phyloP scores from a whole-genome alignment of 2,329 filamentous ascomycete species.

The Penicillium verrucosum region DNA sequence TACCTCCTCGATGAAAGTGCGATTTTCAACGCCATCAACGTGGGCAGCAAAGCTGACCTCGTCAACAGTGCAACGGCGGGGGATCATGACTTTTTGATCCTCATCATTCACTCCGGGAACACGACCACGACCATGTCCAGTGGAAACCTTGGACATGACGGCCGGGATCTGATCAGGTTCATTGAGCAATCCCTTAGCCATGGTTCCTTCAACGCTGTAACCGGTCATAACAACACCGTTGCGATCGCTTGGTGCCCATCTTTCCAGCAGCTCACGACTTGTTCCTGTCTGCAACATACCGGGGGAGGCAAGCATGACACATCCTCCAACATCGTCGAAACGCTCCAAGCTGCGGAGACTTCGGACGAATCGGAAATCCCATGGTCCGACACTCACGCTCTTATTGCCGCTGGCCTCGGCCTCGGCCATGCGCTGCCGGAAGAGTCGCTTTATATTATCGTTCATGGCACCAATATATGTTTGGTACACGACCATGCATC shows the following conservation, averaged over 20 bases:
- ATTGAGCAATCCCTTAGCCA: conserved; percentile 93
- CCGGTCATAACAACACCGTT: conserved; percentile 99
- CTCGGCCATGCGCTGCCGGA: conserved; percentile 86
- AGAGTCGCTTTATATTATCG: conserved; percentile 96
- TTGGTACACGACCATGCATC: conserved; percentile 98
- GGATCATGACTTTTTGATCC: conserved; percentile 86
- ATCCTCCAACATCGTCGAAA: conserved; percentile 92
- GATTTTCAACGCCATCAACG: conserved; percentile 92
- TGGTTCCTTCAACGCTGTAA: conserved; percentile 97
- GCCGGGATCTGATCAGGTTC: conserved; percentile 94
- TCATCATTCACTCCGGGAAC: conserved; percentile 62
- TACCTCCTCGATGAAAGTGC: conserved; percentile 95
- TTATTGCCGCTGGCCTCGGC: conserved; percentile 79
- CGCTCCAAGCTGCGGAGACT: conserved; percentile 89
- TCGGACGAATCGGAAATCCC: conserved; percentile 94
- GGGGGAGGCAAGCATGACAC: conserved; percentile 94
- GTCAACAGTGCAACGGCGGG: conserved; percentile 84
- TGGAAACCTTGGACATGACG: conserved; percentile 72
- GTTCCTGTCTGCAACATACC: conserved; percentile 99
- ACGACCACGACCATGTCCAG: conserved; percentile 53
- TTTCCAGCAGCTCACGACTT: conserved; percentile 83
- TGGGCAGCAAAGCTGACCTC: conserved; percentile 96
- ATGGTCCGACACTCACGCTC: conserved; percentile 67
- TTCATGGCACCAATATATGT: conserved; percentile 99
- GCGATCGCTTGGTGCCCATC: conserved; percentile 93